Evolutionary conservation across 306 rosid genomes (phyloP), one percentile per base, ranked within the genome.

Genomic region (Lablab purpureus): DNA sequence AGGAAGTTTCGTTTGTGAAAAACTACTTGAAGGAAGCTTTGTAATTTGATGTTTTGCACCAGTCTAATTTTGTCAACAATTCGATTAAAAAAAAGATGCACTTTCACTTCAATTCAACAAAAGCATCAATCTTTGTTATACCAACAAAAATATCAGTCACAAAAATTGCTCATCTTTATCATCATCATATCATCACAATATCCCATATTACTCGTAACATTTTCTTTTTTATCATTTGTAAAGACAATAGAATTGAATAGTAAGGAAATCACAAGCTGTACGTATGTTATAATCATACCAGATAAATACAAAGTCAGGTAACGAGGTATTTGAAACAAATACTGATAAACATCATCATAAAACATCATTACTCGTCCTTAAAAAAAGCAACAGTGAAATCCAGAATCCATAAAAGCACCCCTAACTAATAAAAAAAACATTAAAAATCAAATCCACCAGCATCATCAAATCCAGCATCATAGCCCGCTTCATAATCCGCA

Each of bases 381-480:
- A 18, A 27, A 18, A n/a, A 51, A 49, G 40, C 7, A 37, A 13
- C 5, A 21, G 21, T 8, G 19, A 19, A 13, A 37, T 18, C 22
- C 62, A 2, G 25, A 12, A 19, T 3, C 23, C 10, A 19, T 18
- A 52, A 28, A 43, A 10, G 17, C 1, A 17, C 0, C 7, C 5
- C 18, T 17, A 30, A 15, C n/a, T 7, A 18, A n/a, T n/a, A 47
- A 21, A 2, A 56, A 12, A 18, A 71, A 15, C 45, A 1, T 32
- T 17, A 88, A 78, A 78, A 80, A 27, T n/a, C 86, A 55, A 84
- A 81, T 15, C 80, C 87, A 25, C 80, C 88, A 12, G 23, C 83
- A 75, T 82, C 87, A 30, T 79, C 83, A 65, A 80, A 77, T 0
- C 90, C 93, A 13, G 37, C 89, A 46, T 83, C 91, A 18, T 60